Evolutionary conservation across 1,139 yeast species (phyloP), one percentile per base, ranked within the genome.

Genomic region (Fermentozyma sake): DNA sequence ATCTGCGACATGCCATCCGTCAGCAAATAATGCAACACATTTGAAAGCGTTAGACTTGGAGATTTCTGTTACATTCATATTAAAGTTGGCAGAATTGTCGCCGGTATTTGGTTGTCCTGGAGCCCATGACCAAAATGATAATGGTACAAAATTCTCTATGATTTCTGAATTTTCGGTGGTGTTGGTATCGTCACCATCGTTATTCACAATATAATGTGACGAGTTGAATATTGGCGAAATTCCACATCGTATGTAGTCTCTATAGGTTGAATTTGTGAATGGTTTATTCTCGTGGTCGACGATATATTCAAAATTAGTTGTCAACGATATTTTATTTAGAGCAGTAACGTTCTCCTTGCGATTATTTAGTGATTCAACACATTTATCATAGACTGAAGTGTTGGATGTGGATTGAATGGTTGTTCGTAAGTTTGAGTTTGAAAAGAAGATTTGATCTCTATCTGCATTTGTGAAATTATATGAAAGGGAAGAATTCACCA

Each of bases 71-170:
- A n/a, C n/a, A n/a, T n/a, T n/a, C n/a, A n/a, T n/a, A 12, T 37
- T 33, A 11, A 42, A 38, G 3, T 34, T 34, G 13, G 37, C 35
- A 5, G 30, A 9, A 15, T 21, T 12, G 17, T 12, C 12, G 7
- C 18, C 28, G 7, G 24, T 1, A 46, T 27, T 20, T 23, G 89
- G 91, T 41, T 79, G 74, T 5, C 64, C 61, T 1, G 63, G 55
- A 2, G 66, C 69, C 94, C 94, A 84, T 4, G 85, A 68, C 95
- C 95, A 86, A 18, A 76, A 54, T 6, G 60, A 44, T 11, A 40
- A 30, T 1, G 66, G 64, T 0, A 52, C 26, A 28, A 52, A 61
- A 12, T 46, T 24, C 24, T 48, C 37, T 18, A 55, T 41, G 6
- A 55, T 36, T 4, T 18, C 29, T 3, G 34, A 26, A 3, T 9